These are phyloP conservation scores for Tolypocladium album DNA, from an alignment of 2,329 filamentous ascomycete genomes.

Conservation along the genomic window DNA sequence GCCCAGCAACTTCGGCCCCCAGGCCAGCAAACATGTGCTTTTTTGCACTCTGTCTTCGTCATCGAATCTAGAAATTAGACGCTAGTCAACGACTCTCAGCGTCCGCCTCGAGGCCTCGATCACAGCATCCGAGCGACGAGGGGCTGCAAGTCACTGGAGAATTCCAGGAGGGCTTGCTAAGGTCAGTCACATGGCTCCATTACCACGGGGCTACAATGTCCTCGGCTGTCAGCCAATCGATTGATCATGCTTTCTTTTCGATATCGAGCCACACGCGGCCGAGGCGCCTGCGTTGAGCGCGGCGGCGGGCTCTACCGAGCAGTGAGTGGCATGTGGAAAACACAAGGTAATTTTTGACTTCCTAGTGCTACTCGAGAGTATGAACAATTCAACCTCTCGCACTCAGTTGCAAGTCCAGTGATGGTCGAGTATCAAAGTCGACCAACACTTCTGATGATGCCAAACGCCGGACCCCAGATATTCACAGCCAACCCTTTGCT, in stretches of 20 bases:
- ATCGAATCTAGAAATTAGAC: too few relatives aligned
- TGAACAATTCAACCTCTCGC: neutral
- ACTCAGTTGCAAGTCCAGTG: neutral
- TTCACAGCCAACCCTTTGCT: neutral
- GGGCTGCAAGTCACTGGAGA: neutral
- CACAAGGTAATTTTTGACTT: neutral
- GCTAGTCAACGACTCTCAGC: neutral
- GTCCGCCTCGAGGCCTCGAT: neutral
- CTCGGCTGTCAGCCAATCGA: neutral
- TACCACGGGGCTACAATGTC: neutral
- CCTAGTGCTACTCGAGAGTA: neutral
- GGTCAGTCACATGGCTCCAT: neutral
- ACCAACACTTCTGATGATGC: neutral
- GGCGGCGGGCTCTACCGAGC: neutral
- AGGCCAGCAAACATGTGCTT: neutral
- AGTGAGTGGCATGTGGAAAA: neutral
- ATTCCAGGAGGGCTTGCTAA: neutral
- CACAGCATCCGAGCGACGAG: neutral
- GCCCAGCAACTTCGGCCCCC: neutral
- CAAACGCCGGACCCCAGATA: neutral
- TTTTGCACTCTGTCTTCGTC: neutral
- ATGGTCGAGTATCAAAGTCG: neutral
- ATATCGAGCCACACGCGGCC: neutral
- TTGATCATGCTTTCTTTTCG: neutral
- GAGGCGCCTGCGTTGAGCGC: neutral